These are phyloP conservation scores for Leccinum angustisporum DNA, from an alignment of 1,284 basidiomycete species.

Conservation along the genomic window DNA sequence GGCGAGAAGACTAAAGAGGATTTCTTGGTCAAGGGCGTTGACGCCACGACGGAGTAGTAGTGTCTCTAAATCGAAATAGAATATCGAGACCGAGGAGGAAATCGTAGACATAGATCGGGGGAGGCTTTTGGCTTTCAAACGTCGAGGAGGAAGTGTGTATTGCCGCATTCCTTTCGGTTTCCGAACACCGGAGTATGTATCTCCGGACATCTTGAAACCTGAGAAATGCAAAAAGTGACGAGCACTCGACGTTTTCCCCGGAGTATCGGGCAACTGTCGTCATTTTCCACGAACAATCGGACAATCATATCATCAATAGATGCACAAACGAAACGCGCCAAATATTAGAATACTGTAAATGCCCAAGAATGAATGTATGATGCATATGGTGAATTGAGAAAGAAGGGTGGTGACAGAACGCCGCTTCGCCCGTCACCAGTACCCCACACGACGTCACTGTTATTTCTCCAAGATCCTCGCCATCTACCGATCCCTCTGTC, in stretches of 20 bases:
- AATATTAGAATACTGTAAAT: not conserved
- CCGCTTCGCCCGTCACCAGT: not conserved
- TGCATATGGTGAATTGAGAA: not conserved
- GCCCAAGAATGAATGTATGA: not conserved
- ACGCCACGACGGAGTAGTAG: not conserved
- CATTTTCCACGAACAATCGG: not conserved
- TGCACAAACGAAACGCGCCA: not conserved
- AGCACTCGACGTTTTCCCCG: not conserved
- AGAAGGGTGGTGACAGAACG: not conserved
- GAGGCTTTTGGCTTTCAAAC: not conserved
- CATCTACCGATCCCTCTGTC: constrained; percentile 11
- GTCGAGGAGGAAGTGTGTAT: not conserved
- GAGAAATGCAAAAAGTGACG: not conserved
- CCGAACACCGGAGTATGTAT: not conserved
- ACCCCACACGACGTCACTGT: not conserved
- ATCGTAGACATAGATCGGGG: not conserved
- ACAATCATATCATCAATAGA: not conserved
- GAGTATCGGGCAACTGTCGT: no score
- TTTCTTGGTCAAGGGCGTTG: constrained; percentile 20
- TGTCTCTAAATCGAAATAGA: not conserved
- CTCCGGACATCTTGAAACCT: not conserved
- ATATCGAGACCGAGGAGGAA: not conserved
- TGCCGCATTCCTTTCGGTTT: not conserved
- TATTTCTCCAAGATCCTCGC: not conserved
- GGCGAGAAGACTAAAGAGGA: constrained; percentile 24